Base-by-base conservation (phyloP, 768 basidiomycete genomes). In the Hebeloma cylindrosporum region DNA sequence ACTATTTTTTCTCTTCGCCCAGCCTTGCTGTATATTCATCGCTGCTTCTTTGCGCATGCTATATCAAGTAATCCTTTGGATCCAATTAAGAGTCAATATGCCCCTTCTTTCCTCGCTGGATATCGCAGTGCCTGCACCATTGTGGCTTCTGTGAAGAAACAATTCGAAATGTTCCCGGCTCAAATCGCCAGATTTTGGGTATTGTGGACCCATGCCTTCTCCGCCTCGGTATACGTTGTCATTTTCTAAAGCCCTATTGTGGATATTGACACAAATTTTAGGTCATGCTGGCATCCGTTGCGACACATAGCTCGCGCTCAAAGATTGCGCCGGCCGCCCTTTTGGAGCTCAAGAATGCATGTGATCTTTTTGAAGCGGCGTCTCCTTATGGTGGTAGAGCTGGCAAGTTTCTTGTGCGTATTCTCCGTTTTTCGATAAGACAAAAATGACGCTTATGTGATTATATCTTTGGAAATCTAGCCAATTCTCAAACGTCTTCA, bases 201-300 rank as follows among this genome's bases (percentile, higher is more conserved):
- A 18, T 56, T 85, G 22, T 86, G 85, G 85, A 84, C 82, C 1
- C 82, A 85, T 58, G 78, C 76, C 4, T 85, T 85, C 57, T 83
- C 82, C 14, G 77, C 81, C 16, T 65, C 82, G 48, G 83, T 84
- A 52, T 41, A 77, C 61, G 8, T 32, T 36, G 18, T 51, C 7
- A 21, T 23, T 47, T 31, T 29, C 36, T 36, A 13, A 26, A 4
- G 33, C 25, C 13, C n/a, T 9, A 11, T 48, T 38, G 40, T 40
- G 43, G 18, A 16, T 51, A 45, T 48, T n/a, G 22, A 22, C 9
- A 17, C 22, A 8, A 20, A 2, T 17, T 5, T 5, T 51, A 88
- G 87, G 80, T 88, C 20, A 83, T 90, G 79, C 59, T 89, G 29
- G 78, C 83, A 8, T 84, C 87, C 7, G 78, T 89, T n/a, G 84